Base-by-base conservation (phyloP, 768 basidiomycete species). In the Galerina marginata region DNA sequence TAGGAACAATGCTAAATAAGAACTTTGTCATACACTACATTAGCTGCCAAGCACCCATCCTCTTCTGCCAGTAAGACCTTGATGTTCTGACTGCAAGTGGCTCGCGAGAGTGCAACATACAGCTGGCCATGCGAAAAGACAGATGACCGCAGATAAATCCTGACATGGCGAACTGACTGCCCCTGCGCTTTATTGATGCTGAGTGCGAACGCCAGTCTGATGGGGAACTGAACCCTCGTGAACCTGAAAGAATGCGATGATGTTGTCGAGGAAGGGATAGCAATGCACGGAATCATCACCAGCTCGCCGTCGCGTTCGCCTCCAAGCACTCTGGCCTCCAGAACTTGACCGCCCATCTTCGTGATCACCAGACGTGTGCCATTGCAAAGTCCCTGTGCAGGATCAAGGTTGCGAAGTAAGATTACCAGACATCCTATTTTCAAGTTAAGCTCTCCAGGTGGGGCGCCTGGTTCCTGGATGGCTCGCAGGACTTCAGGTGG, bases 71-170 rank as follows among this genome's bases (percentile, higher is more conserved):
- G 20, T 9, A 46, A 25, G 4, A 46, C 15, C 12, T 46, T 46
- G 6, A 46, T 12, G 12, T 46, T 46, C n/a, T 46, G 45, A 2
- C 12, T 46, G 4, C 4, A 16, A 10, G 45, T 46, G 7, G 20
- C 45, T 3, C 16, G n/a, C 10, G 77, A 78, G 1, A 79, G 61
- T 2, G 74, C 75, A 26, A 77, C 75, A 71, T 80, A 77, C 0
- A 79, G 67, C 50, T 79, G 77, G 6, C 78, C 75, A 73, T 80
- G 78, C 1, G 71, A 39, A 59, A 80, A 80, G 0, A 77, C 72
- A 12, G 74, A 65, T 9, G 37, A 51, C 2, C 62, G 59, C 0
- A 80, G 60, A 50, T 79, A 69, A 20, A 80, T n/a, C 2, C 75
- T 74, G 20, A 78, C 72, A 60, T 65, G 46, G 40, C 64, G 62